A percentile compares a stretch with the other conserved stretches of the same genome.
These are phyloP conservation scores for Glaciozyma martinii DNA, from an alignment of 768 basidiomycete species.

Conservation along the genomic window DNA sequence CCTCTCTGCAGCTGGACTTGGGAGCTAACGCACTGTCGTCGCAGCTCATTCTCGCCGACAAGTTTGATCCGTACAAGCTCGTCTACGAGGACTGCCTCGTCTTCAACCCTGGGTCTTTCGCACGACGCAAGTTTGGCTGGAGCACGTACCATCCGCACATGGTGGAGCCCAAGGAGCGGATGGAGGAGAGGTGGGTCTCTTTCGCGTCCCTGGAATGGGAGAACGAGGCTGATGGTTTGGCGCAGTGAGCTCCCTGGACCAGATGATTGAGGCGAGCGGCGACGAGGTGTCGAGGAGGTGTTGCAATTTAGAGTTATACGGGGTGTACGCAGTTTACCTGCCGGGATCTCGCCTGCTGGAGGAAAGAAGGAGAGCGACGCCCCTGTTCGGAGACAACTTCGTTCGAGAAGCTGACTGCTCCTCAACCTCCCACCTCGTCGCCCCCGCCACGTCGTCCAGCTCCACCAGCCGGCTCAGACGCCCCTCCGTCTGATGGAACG, in stretches of 20 bases:
- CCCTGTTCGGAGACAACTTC: too few species aligned
- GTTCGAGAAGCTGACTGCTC: too few species aligned
- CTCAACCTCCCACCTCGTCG: too few species aligned
- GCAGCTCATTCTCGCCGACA: conserved; percentile 87
- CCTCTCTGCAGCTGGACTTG: background rate
- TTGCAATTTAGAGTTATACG: too few species aligned
- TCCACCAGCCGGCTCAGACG: too few species aligned
- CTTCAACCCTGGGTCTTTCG: conserved; percentile 91
- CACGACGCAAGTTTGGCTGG: conserved; percentile 72
- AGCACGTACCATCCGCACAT: conserved; percentile 55
- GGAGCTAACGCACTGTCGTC: background rate
- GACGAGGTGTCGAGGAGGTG: too few species aligned
- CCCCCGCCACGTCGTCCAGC: too few species aligned
- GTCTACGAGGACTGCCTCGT: conserved; percentile 98
- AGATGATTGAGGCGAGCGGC: too few species aligned
- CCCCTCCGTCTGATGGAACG: too few species aligned
- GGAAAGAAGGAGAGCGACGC: too few species aligned
- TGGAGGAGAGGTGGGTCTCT: conserved; percentile 25
- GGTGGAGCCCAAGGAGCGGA: conserved; percentile 24
- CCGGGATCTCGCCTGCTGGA: too few species aligned
- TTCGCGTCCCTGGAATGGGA: background rate
- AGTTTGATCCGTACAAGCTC: conserved; percentile 88
- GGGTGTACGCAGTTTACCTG: too few species aligned
- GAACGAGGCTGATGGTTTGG: background rate
- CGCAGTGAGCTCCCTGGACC: conserved; percentile 1